Evolutionary conservation across 164 flowering plant species (phyloP), one percentile per base, ranked within the genome.

Genomic region (Kingdonia uniflora): DNA sequence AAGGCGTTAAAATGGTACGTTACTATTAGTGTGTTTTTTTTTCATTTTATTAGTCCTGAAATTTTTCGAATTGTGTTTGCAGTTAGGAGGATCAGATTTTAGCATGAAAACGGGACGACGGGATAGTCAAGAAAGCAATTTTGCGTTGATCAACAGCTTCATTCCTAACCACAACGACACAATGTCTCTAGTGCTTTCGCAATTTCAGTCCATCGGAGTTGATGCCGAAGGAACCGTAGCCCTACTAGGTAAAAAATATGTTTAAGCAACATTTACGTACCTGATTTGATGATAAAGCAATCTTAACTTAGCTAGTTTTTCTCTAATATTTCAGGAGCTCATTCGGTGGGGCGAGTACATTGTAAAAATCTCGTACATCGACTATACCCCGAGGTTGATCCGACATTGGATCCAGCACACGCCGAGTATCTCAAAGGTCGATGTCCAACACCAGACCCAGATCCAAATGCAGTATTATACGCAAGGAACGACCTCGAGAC

Each of bases 301-400:
- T 3, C 8, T 4, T 29, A 3, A 29, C 35, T 29, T 29, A 29
- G 4, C 35, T 29, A 19, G 0, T 6, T 4, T 14, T 22, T 45
- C 11, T 5, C 11, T 22, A 17, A 45, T 37, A 11, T 16, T 15
- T 19, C 61, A 91, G 96, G 97, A 17, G 95, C 89, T 51, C 98
- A 91, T 54, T 85, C 98, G 0, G 90, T 91, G 0, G 98, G 98
- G 6, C 61, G 95, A 60, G 81, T 78, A 13, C 98, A 87, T 58
- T 91, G 98, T 51, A 45, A 58, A 33, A 85, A 85, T 56, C 57
- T 91, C 0, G 92, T 82, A 0, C 44, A 71, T 5, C 68, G 98
- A 23, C 86, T 91, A 37, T 87, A 87, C 66, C 98, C 98, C 0
- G 72, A 76, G 0, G 68, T 78, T 1, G 96, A 91, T 53, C 90